phyloP scores from a whole-genome alignment of 2,329 filamentous ascomycete species.

The Albifimbria verrucaria region DNA sequence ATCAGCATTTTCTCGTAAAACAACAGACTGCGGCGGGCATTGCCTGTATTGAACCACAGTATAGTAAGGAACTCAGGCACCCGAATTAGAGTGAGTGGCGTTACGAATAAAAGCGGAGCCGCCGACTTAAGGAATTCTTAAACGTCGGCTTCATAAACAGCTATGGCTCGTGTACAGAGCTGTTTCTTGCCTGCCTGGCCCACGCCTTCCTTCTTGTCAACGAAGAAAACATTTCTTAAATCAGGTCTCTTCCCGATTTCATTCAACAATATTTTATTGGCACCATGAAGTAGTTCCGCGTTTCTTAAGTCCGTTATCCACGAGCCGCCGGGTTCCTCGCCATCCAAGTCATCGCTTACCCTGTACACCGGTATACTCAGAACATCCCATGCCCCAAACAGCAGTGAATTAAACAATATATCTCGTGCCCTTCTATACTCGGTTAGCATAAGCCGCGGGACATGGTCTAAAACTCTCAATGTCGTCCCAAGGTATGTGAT shows the following conservation, averaged over 20 bases:
- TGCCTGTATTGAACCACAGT: slow-evolving; percentile 2
- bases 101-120: neutral
- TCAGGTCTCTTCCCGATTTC: neutral
- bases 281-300: neutral
- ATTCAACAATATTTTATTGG: neutral
- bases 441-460: neutral
- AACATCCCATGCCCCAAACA: neutral
- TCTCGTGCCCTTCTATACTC: neutral
- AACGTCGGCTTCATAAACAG: neutral
- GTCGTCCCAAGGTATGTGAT: neutral
- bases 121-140: neutral
- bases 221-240: neutral
- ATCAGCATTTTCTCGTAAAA: slow-evolving; percentile 7
- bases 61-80: slow-evolving; percentile 2
- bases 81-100: neutral
- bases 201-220: neutral
- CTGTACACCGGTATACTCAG: neutral
- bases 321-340: neutral
- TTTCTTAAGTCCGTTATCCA: neutral
- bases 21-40: neutral
- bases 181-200: neutral
- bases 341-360: neutral
- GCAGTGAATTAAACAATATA: neutral
- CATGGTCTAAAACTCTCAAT: neutral
- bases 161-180: neutral